Base-by-base conservation (phyloP, 176 grass and related monocot genomes). In the Metroxylon sagu region DNA sequence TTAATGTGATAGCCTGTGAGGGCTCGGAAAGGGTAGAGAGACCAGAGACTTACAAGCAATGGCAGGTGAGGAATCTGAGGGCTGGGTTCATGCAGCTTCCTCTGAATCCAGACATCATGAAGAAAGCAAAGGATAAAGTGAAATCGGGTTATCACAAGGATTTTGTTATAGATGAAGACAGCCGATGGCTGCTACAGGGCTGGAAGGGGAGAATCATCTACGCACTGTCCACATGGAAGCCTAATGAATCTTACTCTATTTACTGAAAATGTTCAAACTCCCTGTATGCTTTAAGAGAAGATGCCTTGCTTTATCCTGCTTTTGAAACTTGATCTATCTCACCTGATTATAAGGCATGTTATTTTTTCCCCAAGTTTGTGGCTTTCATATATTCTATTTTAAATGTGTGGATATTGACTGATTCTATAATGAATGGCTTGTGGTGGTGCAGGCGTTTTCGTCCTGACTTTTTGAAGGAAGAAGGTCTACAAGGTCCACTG, bases 121-220 rank as follows among this genome's bases (percentile, higher is more conserved):
- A 76, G 70, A 90, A 90, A 76, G 92, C 87, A 28, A 90, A 82
- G 76, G 92, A 85, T 57, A 90, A 90, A 62, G 77, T 96, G 29
- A 87, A 83, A 74, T 68, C 73, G 65, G 75, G 90, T 52, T 96
- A 96, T 69, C 92, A 96, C 82, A 90, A 96, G 72, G 92, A 96
- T 72, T 96, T 96, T 29, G 83, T 96, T 26, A 90, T 96, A 53
- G 92, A 96, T 61, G 92, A 96, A 79, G 92, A 96, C 58, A 79
- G 66, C 29, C 74, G 79, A 69, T 96, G 92, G 92, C 70, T 96
- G 49, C 74, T 96, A 30, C 92, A 96, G 80, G 92, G 92, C 21
- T 96, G 92, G 92, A 96, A 96, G 89, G 92, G 92, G 66, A 84
- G 92, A 58, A 96, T 90, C 63, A 85, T 96, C 54, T 85, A 96